A percentile compares a stretch with the other conserved stretches of the same genome.
phyloP scores from a whole-genome alignment of 139 green algal species.

The Chlamydomonas sp. region DNA sequence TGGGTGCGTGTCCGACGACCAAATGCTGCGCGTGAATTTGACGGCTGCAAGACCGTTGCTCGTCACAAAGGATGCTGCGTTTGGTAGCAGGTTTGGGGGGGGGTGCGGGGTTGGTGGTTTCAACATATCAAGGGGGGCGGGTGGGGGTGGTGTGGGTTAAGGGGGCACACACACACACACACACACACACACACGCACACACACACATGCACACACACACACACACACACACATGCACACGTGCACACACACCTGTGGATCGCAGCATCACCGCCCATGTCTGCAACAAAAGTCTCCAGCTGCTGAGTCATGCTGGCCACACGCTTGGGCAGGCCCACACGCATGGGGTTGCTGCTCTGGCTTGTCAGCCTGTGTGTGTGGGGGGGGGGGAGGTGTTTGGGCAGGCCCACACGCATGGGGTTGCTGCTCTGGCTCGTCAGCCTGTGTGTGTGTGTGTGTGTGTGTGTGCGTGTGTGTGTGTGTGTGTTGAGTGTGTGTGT shows the following conservation, averaged over 20 bases:
- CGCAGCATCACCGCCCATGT: neutral
- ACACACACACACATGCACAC: neutral
- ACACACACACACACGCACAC: neutral
- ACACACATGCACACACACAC: neutral
- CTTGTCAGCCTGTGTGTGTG: no score
- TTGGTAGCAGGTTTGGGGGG: no score
- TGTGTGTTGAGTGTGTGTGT: no score
- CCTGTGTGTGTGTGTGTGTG: no score
- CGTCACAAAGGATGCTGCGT: slow-evolving; percentile 74
- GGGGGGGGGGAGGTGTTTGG: no score
- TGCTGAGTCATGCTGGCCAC: neutral
- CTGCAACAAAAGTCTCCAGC: neutral
- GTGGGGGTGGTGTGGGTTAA: no score
- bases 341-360: no score
- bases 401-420: no score
- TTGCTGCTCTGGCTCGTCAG: no score
- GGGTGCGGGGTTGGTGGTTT: no score
- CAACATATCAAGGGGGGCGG: no score
- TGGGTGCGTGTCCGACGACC: slow-evolving; percentile 48
- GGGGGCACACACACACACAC: neutral
- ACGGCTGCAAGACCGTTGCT: slow-evolving; percentile 95
- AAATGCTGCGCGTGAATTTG: slow-evolving; percentile 94
- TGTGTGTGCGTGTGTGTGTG: no score
- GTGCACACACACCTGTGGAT: slow-evolving; percentile 3
- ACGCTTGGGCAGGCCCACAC: neutral